A percentile compares a stretch with the other conserved stretches of the same genome.
Conservation (phyloP, 768 basidiomycete genomes). For the Termitomyces sp. region DNA sequence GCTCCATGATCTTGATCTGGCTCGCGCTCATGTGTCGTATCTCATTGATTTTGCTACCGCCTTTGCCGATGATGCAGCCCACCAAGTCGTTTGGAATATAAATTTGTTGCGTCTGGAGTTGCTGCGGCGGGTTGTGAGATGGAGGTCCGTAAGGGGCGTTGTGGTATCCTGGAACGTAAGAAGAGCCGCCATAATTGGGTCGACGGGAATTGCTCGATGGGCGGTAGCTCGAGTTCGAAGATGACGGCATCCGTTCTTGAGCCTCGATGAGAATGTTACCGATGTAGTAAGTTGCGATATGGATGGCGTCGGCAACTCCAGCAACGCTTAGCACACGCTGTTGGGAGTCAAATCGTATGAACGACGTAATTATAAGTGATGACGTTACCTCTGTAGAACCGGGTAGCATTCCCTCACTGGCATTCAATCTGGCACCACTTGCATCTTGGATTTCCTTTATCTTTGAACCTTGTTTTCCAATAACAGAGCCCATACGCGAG, state of each 20-base stretch:
- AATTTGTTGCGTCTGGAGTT: constrained; percentile 94
- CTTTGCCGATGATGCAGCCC: constrained; percentile 97
- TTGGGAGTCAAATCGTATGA: constrained; percentile 13
- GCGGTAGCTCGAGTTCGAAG: constrained; percentile 62
- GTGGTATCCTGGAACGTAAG: constrained; percentile 69
- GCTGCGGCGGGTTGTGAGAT: constrained; percentile 60
- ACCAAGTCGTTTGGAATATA: constrained; percentile 98
- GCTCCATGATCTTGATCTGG: constrained; percentile 98
- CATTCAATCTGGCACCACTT: constrained; percentile 92
- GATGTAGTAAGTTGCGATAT: constrained; percentile 99
- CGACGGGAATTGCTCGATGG: constrained; percentile 60
- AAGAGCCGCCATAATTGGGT: constrained; percentile 44
- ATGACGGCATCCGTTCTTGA: constrained; percentile 76
- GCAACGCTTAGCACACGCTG: constrained; percentile 97
- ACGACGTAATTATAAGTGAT: background rate
- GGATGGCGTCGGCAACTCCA: constrained; percentile 97
- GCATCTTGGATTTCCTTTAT: constrained; percentile 99
- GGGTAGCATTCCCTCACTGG: constrained; percentile 97
- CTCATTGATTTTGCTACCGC: constrained; percentile 98
- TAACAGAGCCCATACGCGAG: constrained; percentile 98
- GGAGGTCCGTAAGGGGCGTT: constrained; percentile 43
- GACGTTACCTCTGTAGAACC: constrained; percentile 92
- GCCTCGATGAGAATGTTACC: constrained; percentile 96
- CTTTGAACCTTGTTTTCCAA: constrained; percentile 95
- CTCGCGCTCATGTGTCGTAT: constrained; percentile 94